A percentile compares a stretch with the other conserved stretches of the same genome.
Conservation (phyloP, 768 basidiomycete genomes). For the Boletellus emodensis region DNA sequence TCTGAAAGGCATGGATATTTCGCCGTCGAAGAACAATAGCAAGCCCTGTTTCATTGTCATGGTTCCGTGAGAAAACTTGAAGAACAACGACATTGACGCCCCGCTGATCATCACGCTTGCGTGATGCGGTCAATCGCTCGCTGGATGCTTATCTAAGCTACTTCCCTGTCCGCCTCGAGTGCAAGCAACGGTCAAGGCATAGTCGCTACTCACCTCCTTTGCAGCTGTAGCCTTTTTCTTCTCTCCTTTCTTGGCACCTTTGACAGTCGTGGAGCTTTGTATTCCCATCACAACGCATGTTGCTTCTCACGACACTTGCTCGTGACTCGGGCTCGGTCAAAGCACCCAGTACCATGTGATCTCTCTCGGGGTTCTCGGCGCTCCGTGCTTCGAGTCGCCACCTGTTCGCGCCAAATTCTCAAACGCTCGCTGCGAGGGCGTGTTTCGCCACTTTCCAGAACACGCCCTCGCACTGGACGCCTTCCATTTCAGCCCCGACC, state of each 20-base stretch:
- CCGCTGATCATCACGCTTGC: not conserved
- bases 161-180: not conserved
- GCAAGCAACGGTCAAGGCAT: no score
- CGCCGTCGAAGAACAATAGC: slow-evolving; percentile 1
- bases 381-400: not conserved
- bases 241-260: no score
- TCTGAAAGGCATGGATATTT: not conserved
- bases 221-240: no score
- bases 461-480: no score
- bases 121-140: not conserved
- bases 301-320: not conserved
- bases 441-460: not conserved
- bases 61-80: slow-evolving; percentile 4
- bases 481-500: not conserved
- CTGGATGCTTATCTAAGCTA: slow-evolving; percentile 19
- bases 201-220: no score
- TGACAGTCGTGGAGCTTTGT: not conserved
- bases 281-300: not conserved
- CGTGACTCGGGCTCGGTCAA: not conserved
- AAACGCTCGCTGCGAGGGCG: not conserved
- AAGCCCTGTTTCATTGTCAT: not conserved
- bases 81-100: not conserved
- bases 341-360: not conserved
- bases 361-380: not conserved
- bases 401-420: not conserved